Evolutionary conservation across 495 filamentous ascomycete genomes (phyloP).

Genomic region (Ramalina intermedia): DNA sequence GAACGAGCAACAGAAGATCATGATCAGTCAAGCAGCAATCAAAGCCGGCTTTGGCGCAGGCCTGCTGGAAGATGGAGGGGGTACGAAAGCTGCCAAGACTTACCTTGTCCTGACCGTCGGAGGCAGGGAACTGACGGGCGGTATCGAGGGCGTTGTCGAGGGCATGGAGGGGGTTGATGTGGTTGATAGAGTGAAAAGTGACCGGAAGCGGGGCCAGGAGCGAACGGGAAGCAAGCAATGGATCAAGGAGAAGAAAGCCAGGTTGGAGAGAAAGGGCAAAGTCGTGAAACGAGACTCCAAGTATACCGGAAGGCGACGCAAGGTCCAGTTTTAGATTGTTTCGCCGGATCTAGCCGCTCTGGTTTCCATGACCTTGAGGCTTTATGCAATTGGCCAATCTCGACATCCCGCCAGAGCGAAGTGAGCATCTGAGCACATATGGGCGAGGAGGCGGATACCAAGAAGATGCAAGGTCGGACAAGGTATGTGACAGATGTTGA

Average conservation of each 20-base stretch:
- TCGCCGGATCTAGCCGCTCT: neutral
- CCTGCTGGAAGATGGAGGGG: slow-evolving; percentile 85
- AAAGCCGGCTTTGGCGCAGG: slow-evolving; percentile 92
- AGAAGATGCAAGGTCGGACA: no score
- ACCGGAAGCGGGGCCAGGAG: slow-evolving; percentile 36
- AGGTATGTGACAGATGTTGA: no score
- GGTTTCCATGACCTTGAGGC: neutral
- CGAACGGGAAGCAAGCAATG: slow-evolving; percentile 72
- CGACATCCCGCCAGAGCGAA: neutral
- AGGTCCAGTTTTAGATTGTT: slow-evolving; percentile 4
- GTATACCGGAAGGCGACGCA: slow-evolving; percentile 81
- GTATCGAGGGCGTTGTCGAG: slow-evolving; percentile 74
- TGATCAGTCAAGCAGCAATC: slow-evolving; percentile 81
- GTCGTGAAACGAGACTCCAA: slow-evolving; percentile 80
- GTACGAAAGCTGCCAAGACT: slow-evolving; percentile 85
- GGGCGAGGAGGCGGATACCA: no score
- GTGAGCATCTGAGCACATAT: no score
- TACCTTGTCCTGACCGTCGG: slow-evolving; percentile 93
- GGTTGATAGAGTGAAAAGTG: slow-evolving; percentile 47
- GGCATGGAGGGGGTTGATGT: slow-evolving; percentile 81
- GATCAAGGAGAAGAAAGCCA: slow-evolving; percentile 91
- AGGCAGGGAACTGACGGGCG: slow-evolving; percentile 54
- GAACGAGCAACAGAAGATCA: slow-evolving; percentile 76
- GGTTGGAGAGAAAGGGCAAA: slow-evolving; percentile 88
- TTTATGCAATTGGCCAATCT: neutral